Evolutionary conservation across 176 grass and related monocot species (phyloP), one percentile per base, ranked within the genome.

Genomic region (Oryza nivara): DNA sequence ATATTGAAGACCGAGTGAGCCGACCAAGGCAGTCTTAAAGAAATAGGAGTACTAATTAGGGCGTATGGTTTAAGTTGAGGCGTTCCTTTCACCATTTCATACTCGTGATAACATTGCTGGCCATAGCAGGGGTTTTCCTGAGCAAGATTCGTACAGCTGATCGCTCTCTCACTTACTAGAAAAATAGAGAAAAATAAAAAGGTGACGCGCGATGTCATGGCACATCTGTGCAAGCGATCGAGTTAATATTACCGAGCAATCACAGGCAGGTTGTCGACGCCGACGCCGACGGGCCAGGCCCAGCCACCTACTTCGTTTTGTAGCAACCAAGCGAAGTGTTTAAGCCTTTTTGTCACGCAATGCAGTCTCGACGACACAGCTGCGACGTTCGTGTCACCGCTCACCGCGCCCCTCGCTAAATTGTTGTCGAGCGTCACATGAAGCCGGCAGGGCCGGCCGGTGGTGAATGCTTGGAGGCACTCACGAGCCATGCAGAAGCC

Each of bases 331-430:
- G 41, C 17, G 17, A 80, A 30, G 41, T 68, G 28, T 54, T 5
- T 11, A 38, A 8, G 32, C 22, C 70, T 11, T 30, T 17, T 8
- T 60, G 46, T 44, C 23, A 32, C 23, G 11, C 32, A 20, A 58
- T 52, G 19, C 19, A 11, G 35, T 46, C 23, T 34, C 47, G 19
- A 34, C 47, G 19, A 34, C 43, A 69, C 13, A 19, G 76, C 30
- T 75, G 25, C 26, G 20, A 68, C 49, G 49, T 80, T 74, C 76
- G 36, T 43, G 77, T 70, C 87, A 65, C 68, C 9, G 4, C 49
- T 34, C 4, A 38, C 6, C 5, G 7, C 20, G 20, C 19, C 10
- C 45, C 1, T 7, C 15, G 49, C 54, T n/a, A 58, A n/a, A 8
- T 4, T 72, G 52, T 30, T 51, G 52, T 40, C 5, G 3, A 13